Base-by-base conservation (phyloP, 2,329 filamentous ascomycete species). In the Microthyrium microscopicum region DNA sequence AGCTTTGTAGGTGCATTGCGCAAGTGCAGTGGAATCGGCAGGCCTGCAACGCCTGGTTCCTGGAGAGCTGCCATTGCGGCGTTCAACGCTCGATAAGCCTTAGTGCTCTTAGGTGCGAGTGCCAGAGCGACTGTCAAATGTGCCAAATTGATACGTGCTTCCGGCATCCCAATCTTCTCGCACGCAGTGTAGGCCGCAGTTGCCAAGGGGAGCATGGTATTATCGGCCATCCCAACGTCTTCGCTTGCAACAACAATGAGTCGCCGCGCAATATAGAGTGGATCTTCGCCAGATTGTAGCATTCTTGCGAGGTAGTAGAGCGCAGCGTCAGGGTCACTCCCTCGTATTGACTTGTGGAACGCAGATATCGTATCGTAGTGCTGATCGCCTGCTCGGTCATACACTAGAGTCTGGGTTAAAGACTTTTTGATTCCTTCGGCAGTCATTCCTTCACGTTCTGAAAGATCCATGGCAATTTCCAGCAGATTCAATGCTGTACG, bases 301-400 rank as follows among this genome's bases (percentile, higher is more conserved):
- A 98, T 98, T 22, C 89, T 77, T 0, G 81, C 82, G 2, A 98
- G 71, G 53, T 95, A 98, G 60, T 95, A 98, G 2, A 98, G 66
- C 0, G 87, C 70, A 0, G 87, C 89, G 52, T 95, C 80, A 0
- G 87, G 56, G 47, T 94, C 77, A 35, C 73, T 78, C 26, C 89
- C 89, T 29, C 89, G 78, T 7, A 95, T 76, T 3, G 84, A 84
- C 49, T 98, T 98, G 66, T 95, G 89, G 46, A 95, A 89, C 20
- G 89, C 89, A 1, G 82, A 92, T 47, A 98, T 95, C 34, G 81
- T 89, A 51, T 98, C 87, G 60, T 95, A 98, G 57, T 95, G 89
- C 52, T 93, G 83, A 55, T 98, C 89, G 33, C 89, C 87, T 1
- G 80, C 81, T 35, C 89, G 74, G 54, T 98, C 89, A 56, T 95